Percentiles rank a stretch among this genome's conserved stretches.
Conservation (phyloP, 208 protist genomes). For the Baffinella frigidus region DNA sequence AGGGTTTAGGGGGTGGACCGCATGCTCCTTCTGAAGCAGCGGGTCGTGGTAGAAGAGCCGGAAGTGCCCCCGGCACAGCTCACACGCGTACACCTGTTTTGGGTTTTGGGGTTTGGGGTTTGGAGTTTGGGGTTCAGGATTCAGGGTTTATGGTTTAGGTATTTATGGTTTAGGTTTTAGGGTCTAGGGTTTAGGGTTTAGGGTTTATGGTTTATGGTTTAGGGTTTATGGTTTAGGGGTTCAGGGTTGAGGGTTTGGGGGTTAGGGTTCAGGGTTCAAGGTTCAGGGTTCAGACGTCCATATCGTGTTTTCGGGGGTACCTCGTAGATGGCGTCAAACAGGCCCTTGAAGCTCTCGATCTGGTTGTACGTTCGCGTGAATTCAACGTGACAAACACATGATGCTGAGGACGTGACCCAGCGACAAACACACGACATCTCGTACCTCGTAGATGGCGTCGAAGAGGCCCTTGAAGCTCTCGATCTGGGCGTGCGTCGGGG, state of each 20-base stretch:
- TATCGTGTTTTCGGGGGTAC: not conserved
- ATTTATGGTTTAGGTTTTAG: not conserved
- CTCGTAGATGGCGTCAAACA: not conserved
- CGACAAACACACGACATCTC: no score
- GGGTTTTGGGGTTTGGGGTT: not conserved
- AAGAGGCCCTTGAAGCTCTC: not conserved
- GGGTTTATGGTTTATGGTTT: not conserved
- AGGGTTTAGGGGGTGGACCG: no score
- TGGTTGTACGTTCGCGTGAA: no score
- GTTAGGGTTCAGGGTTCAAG: not conserved
- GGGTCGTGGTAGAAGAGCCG: constrained; percentile 43
- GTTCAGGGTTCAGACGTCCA: not conserved
- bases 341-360: no score
- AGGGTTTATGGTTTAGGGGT: not conserved
- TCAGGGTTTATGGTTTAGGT: not conserved
- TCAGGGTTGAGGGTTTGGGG: not conserved
- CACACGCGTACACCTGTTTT: not conserved
- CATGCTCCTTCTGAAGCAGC: constrained; percentile 35
- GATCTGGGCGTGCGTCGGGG: not conserved
- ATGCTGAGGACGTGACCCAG: not conserved
- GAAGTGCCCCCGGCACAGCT: constrained; percentile 8
- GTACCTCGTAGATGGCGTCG: constrained; percentile 45
- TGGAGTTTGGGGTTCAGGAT: not conserved
- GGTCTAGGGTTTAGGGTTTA: not conserved
- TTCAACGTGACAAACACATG: not conserved